Evolutionary conservation across 2,329 filamentous ascomycete genomes (phyloP).

Genomic region (Colletotrichum sansevieriae): DNA sequence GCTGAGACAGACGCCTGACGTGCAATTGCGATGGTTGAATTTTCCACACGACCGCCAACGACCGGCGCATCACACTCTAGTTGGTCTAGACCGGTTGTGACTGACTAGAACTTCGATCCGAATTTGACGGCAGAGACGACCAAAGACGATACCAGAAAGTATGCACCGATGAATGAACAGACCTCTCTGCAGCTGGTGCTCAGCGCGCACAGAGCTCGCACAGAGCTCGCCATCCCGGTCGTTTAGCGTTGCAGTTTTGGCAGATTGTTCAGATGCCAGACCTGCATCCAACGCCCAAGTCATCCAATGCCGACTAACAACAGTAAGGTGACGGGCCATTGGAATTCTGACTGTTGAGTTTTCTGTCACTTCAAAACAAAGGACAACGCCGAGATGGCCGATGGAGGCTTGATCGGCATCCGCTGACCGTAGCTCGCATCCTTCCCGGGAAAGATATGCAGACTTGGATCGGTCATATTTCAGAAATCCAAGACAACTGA

Average conservation of each 20-base stretch:
- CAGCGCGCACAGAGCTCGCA: constrained; percentile 1
- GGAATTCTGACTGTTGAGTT: neutral
- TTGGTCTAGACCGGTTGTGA: neutral
- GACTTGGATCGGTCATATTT: constrained; percentile 28
- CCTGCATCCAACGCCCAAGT: neutral
- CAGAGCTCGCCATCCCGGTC: neutral
- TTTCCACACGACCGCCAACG: neutral
- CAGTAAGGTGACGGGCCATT: constrained; percentile 2
- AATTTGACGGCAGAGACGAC: neutral
- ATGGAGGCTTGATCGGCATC: no score
- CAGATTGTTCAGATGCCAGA: no score
- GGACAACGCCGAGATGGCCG: no score
- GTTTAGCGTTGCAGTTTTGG: constrained; percentile 14
- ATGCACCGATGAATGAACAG: constrained; percentile 16
- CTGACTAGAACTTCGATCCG: constrained; percentile 5
- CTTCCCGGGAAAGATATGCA: constrained; percentile 21
- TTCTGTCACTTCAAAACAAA: no score
- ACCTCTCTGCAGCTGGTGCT: constrained; percentile 14
- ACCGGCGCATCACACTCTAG: neutral
- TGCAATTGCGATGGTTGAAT: neutral
- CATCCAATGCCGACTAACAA: neutral
- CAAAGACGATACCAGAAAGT: neutral
- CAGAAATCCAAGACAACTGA: constrained; percentile 1
- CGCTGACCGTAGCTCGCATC: neutral
- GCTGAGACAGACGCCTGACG: no score